phyloP scores from a whole-genome alignment of 1,139 yeast species.

The Yamadazyma spencermartinsiae region DNA sequence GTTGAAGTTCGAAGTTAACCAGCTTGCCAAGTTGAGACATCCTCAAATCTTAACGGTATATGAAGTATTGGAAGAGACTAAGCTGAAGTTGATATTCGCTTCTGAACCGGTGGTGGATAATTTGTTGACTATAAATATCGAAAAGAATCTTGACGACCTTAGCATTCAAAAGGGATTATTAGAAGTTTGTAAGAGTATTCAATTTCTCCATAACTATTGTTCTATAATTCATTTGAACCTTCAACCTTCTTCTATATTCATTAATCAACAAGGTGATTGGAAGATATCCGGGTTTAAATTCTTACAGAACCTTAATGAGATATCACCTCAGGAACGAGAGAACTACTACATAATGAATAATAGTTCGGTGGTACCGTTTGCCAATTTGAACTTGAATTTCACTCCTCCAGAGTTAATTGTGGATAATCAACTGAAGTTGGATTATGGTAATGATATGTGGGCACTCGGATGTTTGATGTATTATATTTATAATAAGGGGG shows the following conservation, averaged over 20 bases:
- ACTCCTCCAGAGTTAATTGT: slow-evolving; percentile 41
- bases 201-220: slow-evolving; percentile 78
- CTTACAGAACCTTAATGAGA: slow-evolving; percentile 53
- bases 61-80: slow-evolving; percentile 88
- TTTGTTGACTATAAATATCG: slow-evolving; percentile 46
- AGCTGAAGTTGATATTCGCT: slow-evolving; percentile 76
- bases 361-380: slow-evolving; percentile 77
- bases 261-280: slow-evolving; percentile 93
- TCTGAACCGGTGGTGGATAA: slow-evolving; percentile 73
- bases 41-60: slow-evolving; percentile 81
- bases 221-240: slow-evolving; percentile 75
- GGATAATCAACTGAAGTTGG: slow-evolving; percentile 41
- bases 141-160: slow-evolving; percentile 57
- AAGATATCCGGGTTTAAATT: slow-evolving; percentile 78
- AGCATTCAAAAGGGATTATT: slow-evolving; percentile 83
- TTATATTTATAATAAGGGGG: slow-evolving; percentile 58
- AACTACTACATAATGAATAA: slow-evolving; percentile 62
- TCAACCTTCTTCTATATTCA: slow-evolving; percentile 73
- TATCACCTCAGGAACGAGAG: slow-evolving; percentile 48
- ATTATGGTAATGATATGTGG: slow-evolving; percentile 77
- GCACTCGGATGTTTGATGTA: slow-evolving; percentile 77
- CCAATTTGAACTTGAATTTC: slow-evolving; percentile 70
- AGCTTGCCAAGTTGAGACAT: slow-evolving; percentile 79
- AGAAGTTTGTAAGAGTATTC: slow-evolving; percentile 75
- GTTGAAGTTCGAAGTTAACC: slow-evolving; percentile 54